Evolutionary conservation across 257 asterid genomes (phyloP), one percentile per base, ranked within the genome.

Genomic region (Lithospermum erythrorhizon): DNA sequence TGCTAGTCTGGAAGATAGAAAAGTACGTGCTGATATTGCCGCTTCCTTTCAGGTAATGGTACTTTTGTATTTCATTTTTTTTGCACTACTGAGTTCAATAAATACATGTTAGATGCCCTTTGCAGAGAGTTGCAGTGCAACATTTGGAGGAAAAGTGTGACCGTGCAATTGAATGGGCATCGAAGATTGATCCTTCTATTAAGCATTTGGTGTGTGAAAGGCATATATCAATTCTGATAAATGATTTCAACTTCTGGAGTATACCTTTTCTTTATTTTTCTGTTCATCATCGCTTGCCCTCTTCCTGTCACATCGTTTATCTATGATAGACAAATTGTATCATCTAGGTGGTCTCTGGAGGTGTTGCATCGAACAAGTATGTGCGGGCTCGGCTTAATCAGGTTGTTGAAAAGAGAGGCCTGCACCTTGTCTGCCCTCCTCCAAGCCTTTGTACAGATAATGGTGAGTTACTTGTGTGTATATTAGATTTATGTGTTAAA

Each of bases 381-480:
- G 94, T 89, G 6, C 73, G 96, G 78, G 69, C 77, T 76, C 87
- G 79, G 22, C 99, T 89, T 32, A 77, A 71, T 51, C 71, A 69
- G 65, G 73, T 89, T 45, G 96, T 69, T 19, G 82, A 79, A 32
- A 79, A 68, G 74, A 84, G 79, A 16, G 86, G 84, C 55, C 79
- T 93, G 68, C 79, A 75, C 61, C 99, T 93, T 25, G 83, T 93
- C 21, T 93, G 94, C 76, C 99, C 99, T 65, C 99, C 99, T 58
- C 95, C 99, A 58, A 80, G 83, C 67, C 97, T 93, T 64, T 89
- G 99, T 57, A 89, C 96, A 0, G 97, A 93, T 79, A 93, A 89
- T 61, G 99, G 97, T 89, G 65, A 61, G 85, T 24, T 55, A 60
- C 55, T 60, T 56, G 6, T 23, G 21, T 0, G 37, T 19, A 16